Conservation (phyloP, 768 basidiomycete species). For the Termitomyces sp. region DNA sequence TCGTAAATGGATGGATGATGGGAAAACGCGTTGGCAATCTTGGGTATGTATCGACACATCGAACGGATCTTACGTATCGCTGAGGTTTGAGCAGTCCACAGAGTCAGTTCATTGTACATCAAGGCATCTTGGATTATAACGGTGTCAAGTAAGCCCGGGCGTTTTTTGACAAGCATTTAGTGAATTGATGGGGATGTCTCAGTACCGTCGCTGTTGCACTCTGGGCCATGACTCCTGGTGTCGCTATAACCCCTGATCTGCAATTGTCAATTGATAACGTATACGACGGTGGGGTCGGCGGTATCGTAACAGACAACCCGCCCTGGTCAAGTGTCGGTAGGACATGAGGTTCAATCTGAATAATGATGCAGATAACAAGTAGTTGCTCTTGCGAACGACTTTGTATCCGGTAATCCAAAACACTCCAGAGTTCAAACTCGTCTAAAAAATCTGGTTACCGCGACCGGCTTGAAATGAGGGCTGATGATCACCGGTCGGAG, state of each 20-base stretch:
- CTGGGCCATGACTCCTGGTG: constrained; percentile 56
- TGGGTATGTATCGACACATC: constrained; percentile 36
- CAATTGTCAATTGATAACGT: constrained; percentile 48
- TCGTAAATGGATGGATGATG: constrained; percentile 90
- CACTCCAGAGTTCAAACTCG: background rate
- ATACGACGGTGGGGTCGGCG: constrained; percentile 63
- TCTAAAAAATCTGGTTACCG: background rate
- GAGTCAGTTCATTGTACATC: constrained; percentile 75
- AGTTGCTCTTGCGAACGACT: background rate
- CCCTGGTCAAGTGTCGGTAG: constrained; percentile 40
- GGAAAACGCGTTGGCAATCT: constrained; percentile 73
- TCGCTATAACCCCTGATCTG: constrained; percentile 43
- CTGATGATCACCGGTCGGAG: background rate
- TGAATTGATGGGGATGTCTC: background rate
- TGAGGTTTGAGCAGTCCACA: constrained; percentile 48
- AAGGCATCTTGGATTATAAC: constrained; percentile 70
- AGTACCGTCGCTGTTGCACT: constrained; percentile 60
- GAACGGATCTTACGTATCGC: background rate
- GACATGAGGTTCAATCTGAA: background rate
- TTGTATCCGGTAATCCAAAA: background rate
- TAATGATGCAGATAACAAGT: no score
- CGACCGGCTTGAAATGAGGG: background rate
- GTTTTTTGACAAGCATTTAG: background rate
- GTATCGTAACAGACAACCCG: constrained; percentile 53
- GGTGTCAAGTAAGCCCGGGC: constrained; percentile 55